phyloP scores from a whole-genome alignment of 495 filamentous ascomycete genomes.

The Acidomyces sp. region DNA sequence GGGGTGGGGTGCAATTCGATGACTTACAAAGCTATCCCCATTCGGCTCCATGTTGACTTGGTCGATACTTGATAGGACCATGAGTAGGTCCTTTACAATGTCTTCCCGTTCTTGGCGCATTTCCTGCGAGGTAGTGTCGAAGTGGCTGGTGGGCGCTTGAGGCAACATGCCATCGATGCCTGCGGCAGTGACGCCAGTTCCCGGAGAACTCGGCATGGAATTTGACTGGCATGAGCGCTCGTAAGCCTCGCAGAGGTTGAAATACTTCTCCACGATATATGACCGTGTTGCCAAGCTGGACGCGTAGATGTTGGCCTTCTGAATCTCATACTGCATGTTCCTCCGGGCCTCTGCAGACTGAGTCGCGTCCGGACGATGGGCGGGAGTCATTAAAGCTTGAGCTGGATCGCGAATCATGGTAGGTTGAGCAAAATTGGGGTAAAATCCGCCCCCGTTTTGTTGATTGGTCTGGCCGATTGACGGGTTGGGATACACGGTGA shows the following conservation, averaged over 20 bases:
- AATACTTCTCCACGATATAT: constrained; percentile 72
- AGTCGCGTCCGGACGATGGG: constrained; percentile 7
- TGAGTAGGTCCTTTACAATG: constrained; percentile 61
- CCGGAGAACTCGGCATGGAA: constrained; percentile 17
- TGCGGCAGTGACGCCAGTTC: constrained; percentile 19
- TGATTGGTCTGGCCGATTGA: not conserved
- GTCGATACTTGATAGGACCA: constrained; percentile 54
- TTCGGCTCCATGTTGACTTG: constrained; percentile 76
- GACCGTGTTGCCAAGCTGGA: constrained; percentile 63
- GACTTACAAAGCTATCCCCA: constrained; percentile 52
- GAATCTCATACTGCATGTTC: constrained; percentile 63
- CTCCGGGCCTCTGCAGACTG: constrained; percentile 30
- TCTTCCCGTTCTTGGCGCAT: constrained; percentile 58
- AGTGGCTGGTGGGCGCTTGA: constrained; percentile 8
- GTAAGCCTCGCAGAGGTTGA: constrained; percentile 47
- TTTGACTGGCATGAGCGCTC: constrained; percentile 18
- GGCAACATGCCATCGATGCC: constrained; percentile 21
- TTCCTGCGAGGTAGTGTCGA: constrained; percentile 32
- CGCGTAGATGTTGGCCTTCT: constrained; percentile 70
- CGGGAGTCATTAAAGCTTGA: constrained; percentile 2
- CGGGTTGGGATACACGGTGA: constrained; percentile 7
- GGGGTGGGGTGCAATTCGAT: too few species aligned
- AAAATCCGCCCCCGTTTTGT: constrained; percentile 6
- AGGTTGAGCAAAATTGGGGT: constrained; percentile 1
- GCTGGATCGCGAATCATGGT: constrained; percentile 3